phyloP scores from a whole-genome alignment of 441 rosid species.

The Jatropha multifida region DNA sequence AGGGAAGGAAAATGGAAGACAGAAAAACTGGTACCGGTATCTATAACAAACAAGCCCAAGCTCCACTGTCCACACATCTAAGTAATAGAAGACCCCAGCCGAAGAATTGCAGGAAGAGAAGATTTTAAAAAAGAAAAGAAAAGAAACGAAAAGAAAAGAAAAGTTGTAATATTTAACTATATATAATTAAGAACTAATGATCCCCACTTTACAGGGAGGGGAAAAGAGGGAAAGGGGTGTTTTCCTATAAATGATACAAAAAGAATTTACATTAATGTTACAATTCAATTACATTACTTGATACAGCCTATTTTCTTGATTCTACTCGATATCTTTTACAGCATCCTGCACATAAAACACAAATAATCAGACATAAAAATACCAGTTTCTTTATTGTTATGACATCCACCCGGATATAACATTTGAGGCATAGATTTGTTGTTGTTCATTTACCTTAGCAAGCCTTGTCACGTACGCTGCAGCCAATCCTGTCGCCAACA shows the following conservation, averaged over 20 bases:
- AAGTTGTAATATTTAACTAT: too few species aligned
- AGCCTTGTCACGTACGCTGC: constrained; percentile 84
- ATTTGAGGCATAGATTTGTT: not conserved
- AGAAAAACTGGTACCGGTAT: too few species aligned
- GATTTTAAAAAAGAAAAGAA: too few species aligned
- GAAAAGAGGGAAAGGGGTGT: not conserved
- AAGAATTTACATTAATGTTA: constrained; percentile 26
- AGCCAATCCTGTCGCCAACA: constrained; percentile 78
- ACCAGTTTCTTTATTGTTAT: not conserved
- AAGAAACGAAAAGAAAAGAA: too few species aligned
- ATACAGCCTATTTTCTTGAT: constrained; percentile 3
- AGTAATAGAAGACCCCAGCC: too few species aligned
- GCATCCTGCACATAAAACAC: constrained; percentile 61
- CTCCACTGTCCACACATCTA: too few species aligned
- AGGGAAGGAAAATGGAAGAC: too few species aligned
- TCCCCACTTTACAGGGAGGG: not conserved
- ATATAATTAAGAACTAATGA: not conserved
- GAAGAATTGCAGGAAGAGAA: too few species aligned
- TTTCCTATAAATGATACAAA: constrained; percentile 19
- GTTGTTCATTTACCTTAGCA: constrained; percentile 60
- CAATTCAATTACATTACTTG: constrained; percentile 17
- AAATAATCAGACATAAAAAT: not conserved
- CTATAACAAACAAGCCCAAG: too few species aligned
- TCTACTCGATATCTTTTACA: constrained; percentile 69
- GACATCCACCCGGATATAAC: not conserved